These are phyloP conservation scores for Trichoderma koningiopsis DNA, from an alignment of 2,329 filamentous ascomycete species.

Conservation along the genomic window DNA sequence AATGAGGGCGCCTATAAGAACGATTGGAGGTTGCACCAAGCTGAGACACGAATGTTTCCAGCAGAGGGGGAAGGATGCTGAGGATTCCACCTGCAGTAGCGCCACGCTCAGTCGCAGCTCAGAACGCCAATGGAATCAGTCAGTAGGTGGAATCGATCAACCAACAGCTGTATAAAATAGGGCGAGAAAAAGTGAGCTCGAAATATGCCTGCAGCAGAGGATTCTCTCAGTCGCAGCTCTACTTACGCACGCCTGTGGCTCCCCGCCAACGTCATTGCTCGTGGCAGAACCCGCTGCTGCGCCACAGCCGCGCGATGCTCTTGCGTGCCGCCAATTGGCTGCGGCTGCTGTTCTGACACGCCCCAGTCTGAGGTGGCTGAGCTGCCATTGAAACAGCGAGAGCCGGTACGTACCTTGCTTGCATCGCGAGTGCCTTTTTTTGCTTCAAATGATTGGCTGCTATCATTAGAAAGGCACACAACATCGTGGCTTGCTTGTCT, in stretches of 20 bases:
- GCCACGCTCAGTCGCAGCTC: not conserved
- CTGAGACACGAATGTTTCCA: not conserved
- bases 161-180: not conserved
- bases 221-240: not conserved
- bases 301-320: conserved; percentile 25
- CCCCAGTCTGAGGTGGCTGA: not conserved
- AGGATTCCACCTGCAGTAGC: not conserved
- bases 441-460: not conserved
- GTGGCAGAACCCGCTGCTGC: not conserved
- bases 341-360: not conserved
- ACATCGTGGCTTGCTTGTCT: not conserved
- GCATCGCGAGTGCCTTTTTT: not conserved
- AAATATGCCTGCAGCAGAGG: not conserved
- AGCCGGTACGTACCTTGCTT: not conserved
- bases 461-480: not conserved
- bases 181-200: not conserved
- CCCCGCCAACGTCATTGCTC: conserved; percentile 22
- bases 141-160: not conserved
- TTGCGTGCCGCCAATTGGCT: not conserved
- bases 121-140: not conserved
- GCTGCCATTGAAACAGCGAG: not conserved
- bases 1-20: not conserved
- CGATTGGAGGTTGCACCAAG: conserved; percentile 1
- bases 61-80: not conserved
- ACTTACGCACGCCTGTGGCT: conserved; percentile 15